phyloP scores from a whole-genome alignment of 2,329 filamentous ascomycete species.

The Biscogniauxia sp. region DNA sequence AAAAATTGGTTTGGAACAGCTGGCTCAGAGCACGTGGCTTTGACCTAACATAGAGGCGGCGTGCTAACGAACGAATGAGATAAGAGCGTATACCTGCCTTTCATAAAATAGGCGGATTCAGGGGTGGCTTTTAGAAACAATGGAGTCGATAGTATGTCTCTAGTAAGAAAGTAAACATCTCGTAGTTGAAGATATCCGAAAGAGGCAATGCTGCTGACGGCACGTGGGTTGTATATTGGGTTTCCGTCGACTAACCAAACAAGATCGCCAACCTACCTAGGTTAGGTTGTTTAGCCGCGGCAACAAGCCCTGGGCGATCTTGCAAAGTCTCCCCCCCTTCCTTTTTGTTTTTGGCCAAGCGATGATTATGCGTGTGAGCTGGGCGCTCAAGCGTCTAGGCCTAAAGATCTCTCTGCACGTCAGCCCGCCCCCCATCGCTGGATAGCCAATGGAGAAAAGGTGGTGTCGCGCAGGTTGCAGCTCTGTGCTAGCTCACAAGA shows the following conservation, averaged over 20 bases:
- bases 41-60: neutral
- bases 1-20: neutral
- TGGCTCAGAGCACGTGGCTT: neutral
- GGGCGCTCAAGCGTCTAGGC: neutral
- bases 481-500: neutral
- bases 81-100: neutral
- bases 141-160: neutral
- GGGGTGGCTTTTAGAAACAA: neutral
- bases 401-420: neutral
- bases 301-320: neutral
- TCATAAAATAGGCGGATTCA: neutral
- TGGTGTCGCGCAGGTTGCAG: slow-evolving; percentile 1
- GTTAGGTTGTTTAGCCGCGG: slow-evolving; percentile 1
- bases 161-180: neutral
- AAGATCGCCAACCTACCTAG: neutral
- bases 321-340: neutral
- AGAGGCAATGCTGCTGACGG: neutral
- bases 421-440: neutral
- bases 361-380: neutral
- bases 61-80: neutral
- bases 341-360: neutral
- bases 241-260: neutral
- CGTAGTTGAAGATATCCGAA: neutral
- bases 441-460: neutral
- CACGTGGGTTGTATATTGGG: neutral